Percentiles rank a stretch among this genome's conserved stretches.
phyloP scores from a whole-genome alignment of 805 yeast genomes.

The Helenozyma rhizophorensis region DNA sequence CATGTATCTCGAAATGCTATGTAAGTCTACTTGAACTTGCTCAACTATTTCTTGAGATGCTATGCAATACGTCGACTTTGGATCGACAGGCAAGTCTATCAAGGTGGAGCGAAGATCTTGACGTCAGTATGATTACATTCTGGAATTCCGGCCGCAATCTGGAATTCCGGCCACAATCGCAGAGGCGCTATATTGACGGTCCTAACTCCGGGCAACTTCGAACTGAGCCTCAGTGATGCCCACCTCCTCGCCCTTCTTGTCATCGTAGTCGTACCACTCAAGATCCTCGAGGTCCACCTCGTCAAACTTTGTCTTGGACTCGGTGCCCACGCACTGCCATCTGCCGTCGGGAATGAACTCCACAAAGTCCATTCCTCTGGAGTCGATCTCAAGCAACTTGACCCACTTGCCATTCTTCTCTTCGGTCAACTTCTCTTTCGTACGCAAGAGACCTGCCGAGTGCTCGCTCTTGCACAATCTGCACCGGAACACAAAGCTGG shows the following conservation, averaged over 20 bases:
- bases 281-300: slow-evolving; percentile 72
- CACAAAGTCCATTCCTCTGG: slow-evolving; percentile 76
- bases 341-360: slow-evolving; percentile 66
- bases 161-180: too few species aligned
- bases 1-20: too few species aligned
- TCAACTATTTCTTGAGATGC: too few species aligned
- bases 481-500: slow-evolving; percentile 78
- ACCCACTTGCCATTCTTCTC: slow-evolving; percentile 44
- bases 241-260: slow-evolving; percentile 73
- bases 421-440: slow-evolving; percentile 26
- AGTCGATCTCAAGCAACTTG: slow-evolving; percentile 64
- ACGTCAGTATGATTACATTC: too few species aligned
- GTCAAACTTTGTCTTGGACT: slow-evolving; percentile 46
- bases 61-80: too few species aligned
- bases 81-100: too few species aligned
- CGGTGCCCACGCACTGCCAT: slow-evolving; percentile 53
- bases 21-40: too few species aligned
- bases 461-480: slow-evolving; percentile 51
- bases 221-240: slow-evolving; percentile 72
- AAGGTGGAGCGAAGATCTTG: too few species aligned
- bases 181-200: too few species aligned
- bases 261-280: slow-evolving; percentile 97
- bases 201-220: slow-evolving; percentile 41
- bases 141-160: too few species aligned
- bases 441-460: slow-evolving; percentile 30